These are phyloP conservation scores for Sporothrix brunneoviolacea DNA, from an alignment of 2,329 filamentous ascomycete genomes.

Conservation along the genomic window DNA sequence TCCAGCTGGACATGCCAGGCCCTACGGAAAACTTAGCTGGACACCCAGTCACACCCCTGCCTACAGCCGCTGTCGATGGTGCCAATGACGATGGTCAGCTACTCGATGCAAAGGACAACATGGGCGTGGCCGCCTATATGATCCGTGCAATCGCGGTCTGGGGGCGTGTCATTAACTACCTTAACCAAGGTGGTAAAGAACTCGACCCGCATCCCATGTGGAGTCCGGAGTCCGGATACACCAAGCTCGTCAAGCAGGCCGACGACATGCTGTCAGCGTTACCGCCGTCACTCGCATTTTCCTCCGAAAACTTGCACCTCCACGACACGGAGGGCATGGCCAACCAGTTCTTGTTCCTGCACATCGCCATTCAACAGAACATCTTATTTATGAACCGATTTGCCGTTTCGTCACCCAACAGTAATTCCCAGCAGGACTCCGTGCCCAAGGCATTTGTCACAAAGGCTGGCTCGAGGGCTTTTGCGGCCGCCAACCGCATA, in stretches of 20 bases:
- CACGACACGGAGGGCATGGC: constrained; percentile 80
- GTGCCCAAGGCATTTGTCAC: constrained; percentile 73
- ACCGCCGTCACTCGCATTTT: constrained; percentile 68
- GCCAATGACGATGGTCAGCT: constrained; percentile 56
- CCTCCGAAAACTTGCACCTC: constrained; percentile 70
- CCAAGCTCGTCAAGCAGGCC: constrained; percentile 61
- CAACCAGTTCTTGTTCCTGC: constrained; percentile 88
- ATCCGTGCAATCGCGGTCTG: constrained; percentile 80
- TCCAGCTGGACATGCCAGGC: constrained; percentile 84
- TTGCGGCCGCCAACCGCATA: constrained; percentile 79
- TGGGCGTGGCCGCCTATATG: constrained; percentile 90
- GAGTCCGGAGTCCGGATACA: constrained; percentile 72
- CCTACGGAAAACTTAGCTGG: constrained; percentile 79
- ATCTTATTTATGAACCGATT: constrained; percentile 86
- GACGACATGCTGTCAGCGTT: constrained; percentile 63
- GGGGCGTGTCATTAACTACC: constrained; percentile 82
- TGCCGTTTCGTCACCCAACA: constrained; percentile 64
- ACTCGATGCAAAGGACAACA: constrained; percentile 67
- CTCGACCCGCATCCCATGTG: constrained; percentile 72
- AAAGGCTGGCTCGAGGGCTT: constrained; percentile 66
- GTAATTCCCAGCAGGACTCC: constrained; percentile 53
- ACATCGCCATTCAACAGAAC: constrained; percentile 85
- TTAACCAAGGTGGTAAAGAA: constrained; percentile 84
- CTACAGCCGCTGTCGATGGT: constrained; percentile 55
- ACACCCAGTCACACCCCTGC: constrained; percentile 1